These are phyloP conservation scores for Guyanaporus albipodus DNA, from an alignment of 768 basidiomycete genomes.

Conservation along the genomic window DNA sequence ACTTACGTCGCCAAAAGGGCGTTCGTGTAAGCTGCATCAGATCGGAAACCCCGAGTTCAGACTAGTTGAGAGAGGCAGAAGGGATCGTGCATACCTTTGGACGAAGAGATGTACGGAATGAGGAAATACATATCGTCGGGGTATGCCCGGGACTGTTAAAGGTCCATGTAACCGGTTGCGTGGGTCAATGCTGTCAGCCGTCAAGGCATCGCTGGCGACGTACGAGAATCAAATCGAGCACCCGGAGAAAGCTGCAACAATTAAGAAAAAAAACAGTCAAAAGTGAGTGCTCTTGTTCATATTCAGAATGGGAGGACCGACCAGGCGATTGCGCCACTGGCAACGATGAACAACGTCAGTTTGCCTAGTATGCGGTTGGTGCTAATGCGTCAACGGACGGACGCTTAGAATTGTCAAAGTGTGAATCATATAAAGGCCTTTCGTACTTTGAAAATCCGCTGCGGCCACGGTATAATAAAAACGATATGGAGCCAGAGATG, in stretches of 20 bases:
- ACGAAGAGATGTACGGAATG: slow-evolving; percentile 1
- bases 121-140: neutral
- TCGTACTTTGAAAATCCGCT: neutral
- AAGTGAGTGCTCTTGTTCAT: neutral
- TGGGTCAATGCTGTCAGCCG: neutral
- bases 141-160: neutral
- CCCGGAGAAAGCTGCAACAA: neutral
- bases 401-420: neutral
- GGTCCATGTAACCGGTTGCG: neutral
- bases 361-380: neutral
- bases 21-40: neutral
- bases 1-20: slow-evolving; percentile 2
- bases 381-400: neutral
- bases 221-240: slow-evolving; percentile 1
- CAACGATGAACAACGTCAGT: slow-evolving; percentile 1
- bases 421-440: neutral
- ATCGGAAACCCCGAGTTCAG: neutral
- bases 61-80: neutral
- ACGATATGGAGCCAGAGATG: slow-evolving; percentile 1
- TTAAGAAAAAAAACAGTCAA: neutral
- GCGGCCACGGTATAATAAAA: neutral
- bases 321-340: slow-evolving; percentile 1
- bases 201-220: neutral
- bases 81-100: neutral
- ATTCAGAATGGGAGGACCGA: neutral